phyloP scores from a whole-genome alignment of 768 basidiomycete genomes.

The Terana coerulea region DNA sequence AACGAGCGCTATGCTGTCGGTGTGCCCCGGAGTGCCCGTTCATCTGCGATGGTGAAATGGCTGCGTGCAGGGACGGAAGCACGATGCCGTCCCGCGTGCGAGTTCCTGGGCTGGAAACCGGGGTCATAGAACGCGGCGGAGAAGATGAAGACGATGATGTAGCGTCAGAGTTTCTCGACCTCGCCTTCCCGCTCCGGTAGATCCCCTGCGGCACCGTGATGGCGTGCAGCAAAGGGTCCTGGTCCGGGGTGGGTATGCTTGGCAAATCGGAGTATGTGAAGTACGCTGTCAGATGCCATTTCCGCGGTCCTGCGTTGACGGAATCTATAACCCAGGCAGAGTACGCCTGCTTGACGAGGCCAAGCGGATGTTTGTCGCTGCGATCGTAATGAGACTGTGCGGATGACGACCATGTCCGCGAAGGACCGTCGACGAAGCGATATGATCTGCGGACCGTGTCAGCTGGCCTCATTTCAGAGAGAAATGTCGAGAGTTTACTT shows the following conservation, averaged over 20 bases:
- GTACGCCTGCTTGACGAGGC: slow-evolving; percentile 70
- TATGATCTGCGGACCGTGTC: slow-evolving; percentile 26
- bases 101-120: slow-evolving; percentile 14
- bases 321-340: slow-evolving; percentile 54
- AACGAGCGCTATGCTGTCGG: slow-evolving; percentile 31
- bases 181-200: slow-evolving; percentile 39
- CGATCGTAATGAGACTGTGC: slow-evolving; percentile 57
- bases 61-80: slow-evolving; percentile 40
- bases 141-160: slow-evolving; percentile 22
- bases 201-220: slow-evolving; percentile 36
- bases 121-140: slow-evolving; percentile 19
- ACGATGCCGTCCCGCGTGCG: slow-evolving; percentile 22
- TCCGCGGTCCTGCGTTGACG: slow-evolving; percentile 45
- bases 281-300: slow-evolving; percentile 61
- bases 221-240: slow-evolving; percentile 32
- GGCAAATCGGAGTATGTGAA: slow-evolving; percentile 38
- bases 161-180: slow-evolving; percentile 33
- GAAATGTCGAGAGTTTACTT: slow-evolving; percentile 35
- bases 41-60: slow-evolving; percentile 29
- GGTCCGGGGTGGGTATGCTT: slow-evolving; percentile 35
- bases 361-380: slow-evolving; percentile 47
- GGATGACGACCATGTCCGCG: slow-evolving; percentile 45
- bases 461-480: too few relatives aligned
- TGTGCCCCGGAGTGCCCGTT: slow-evolving; percentile 25
- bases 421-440: slow-evolving; percentile 56